phyloP scores from a whole-genome alignment of 1,284 basidiomycete species.

The Phaffia rhodozyma region DNA sequence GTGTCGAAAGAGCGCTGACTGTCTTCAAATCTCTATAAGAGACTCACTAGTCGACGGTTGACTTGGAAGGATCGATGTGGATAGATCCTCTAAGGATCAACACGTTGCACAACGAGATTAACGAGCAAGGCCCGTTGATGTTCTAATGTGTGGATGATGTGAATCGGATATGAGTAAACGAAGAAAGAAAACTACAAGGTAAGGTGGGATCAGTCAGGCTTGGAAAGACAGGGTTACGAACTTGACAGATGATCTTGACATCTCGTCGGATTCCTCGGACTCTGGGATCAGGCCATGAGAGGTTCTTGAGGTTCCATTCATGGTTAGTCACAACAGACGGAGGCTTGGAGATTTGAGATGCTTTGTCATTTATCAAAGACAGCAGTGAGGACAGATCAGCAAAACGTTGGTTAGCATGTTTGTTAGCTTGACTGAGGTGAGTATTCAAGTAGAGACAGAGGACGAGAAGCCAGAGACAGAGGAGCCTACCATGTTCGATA shows the following conservation, averaged over 20 bases:
- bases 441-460: no score
- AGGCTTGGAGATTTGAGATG: no score
- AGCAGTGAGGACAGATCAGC: no score
- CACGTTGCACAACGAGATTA: slow-evolving; percentile 67
- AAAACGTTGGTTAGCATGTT: no score
- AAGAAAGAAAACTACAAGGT: not conserved
- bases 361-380: no score
- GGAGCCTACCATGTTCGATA: no score
- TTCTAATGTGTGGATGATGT: slow-evolving; percentile 34
- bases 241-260: slow-evolving; percentile 54
- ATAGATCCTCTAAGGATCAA: slow-evolving; percentile 67
- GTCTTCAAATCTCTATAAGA: not conserved
- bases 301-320: slow-evolving; percentile 66
- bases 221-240: slow-evolving; percentile 25
- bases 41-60: slow-evolving; percentile 6
- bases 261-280: slow-evolving; percentile 24
- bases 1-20: not conserved
- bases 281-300: slow-evolving; percentile 35
- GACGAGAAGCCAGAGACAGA: no score
- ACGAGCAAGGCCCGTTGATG: slow-evolving; percentile 58
- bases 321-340: no score
- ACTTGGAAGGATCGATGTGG: slow-evolving; percentile 40
- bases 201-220: slow-evolving; percentile 50
- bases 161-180: not conserved
- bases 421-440: no score